A percentile compares a stretch with the other conserved stretches of the same genome.
Conservation (phyloP, 495 filamentous ascomycete genomes). For the Emericellopsis terricola region DNA sequence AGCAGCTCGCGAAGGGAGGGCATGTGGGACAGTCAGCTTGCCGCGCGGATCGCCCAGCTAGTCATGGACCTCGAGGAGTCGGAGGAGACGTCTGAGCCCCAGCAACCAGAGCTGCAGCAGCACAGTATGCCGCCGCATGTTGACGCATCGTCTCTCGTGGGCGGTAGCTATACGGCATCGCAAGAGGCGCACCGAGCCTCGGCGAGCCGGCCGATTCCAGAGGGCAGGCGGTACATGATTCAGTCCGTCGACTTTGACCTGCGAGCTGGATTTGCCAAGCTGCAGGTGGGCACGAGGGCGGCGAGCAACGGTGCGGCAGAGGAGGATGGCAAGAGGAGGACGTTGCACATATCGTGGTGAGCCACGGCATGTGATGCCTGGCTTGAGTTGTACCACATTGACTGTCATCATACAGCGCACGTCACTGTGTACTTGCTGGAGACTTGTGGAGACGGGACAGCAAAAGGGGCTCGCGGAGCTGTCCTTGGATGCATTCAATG, state of each 20-base stretch:
- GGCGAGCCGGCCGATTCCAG: constrained; percentile 12
- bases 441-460: no score
- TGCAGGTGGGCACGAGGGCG: constrained; percentile 32
- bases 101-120: background rate
- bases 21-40: constrained; percentile 42
- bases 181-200: no score
- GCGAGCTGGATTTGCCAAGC: constrained; percentile 23
- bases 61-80: constrained; percentile 40
- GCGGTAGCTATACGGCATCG: background rate
- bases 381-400: no score
- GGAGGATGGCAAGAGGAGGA: constrained; percentile 20
- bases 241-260: constrained; percentile 34
- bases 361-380: background rate
- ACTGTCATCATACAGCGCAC: no score
- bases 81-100: constrained; percentile 8
- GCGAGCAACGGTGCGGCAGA: constrained; percentile 20
- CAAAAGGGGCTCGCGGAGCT: no score
- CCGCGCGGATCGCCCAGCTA: constrained; percentile 33
- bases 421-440: no score
- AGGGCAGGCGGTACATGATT: constrained; percentile 34
- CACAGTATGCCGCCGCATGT: constrained; percentile 3
- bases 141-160: background rate
- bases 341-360: constrained; percentile 27
- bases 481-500: no score
- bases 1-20: constrained; percentile 39